A percentile compares a stretch with the other conserved stretches of the same genome.
Evolutionary conservation across 176 grass and related monocot genomes (phyloP).

Genomic region (Oryza longistaminata): DNA sequence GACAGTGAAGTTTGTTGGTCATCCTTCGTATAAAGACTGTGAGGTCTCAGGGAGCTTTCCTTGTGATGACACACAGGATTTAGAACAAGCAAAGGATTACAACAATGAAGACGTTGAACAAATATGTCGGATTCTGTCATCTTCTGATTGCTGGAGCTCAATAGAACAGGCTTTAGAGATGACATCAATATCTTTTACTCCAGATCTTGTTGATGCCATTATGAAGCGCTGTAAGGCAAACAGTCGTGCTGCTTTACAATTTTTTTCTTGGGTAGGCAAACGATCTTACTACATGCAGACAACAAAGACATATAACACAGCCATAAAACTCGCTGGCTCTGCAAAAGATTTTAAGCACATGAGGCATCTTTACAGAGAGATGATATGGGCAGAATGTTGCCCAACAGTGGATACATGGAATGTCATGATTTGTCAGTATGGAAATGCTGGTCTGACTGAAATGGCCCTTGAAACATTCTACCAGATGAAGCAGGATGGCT

Average conservation of each 20-base stretch:
- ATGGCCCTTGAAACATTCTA: slow-evolving; percentile 62
- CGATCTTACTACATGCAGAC: slow-evolving; percentile 52
- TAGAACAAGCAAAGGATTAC: slow-evolving; percentile 37
- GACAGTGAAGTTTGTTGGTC: not conserved
- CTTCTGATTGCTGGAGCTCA: slow-evolving; percentile 51
- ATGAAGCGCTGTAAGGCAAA: slow-evolving; percentile 59
- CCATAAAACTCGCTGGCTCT: slow-evolving; percentile 80
- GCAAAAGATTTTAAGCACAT: slow-evolving; percentile 92
- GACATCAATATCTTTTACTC: slow-evolving; percentile 58
- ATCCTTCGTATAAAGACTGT: slow-evolving; percentile 25
- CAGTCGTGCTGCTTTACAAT: slow-evolving; percentile 61
- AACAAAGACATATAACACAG: slow-evolving; percentile 68
- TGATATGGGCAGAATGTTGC: slow-evolving; percentile 55
- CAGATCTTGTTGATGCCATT: slow-evolving; percentile 60
- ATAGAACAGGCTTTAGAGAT: slow-evolving; percentile 56
- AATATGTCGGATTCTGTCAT: slow-evolving; percentile 64
- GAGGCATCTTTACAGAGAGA: slow-evolving; percentile 78
- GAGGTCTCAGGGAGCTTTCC: slow-evolving; percentile 24
- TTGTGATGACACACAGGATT: slow-evolving; percentile 21
- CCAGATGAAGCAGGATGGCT: slow-evolving; percentile 61
- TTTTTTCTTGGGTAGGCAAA: slow-evolving; percentile 73
- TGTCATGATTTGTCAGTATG: slow-evolving; percentile 80
- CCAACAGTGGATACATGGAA: slow-evolving; percentile 77
- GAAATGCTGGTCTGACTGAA: slow-evolving; percentile 77
- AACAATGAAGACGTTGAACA: slow-evolving; percentile 50